Conservation (phyloP, 331 rosid species). For the Ulmus americana region DNA sequence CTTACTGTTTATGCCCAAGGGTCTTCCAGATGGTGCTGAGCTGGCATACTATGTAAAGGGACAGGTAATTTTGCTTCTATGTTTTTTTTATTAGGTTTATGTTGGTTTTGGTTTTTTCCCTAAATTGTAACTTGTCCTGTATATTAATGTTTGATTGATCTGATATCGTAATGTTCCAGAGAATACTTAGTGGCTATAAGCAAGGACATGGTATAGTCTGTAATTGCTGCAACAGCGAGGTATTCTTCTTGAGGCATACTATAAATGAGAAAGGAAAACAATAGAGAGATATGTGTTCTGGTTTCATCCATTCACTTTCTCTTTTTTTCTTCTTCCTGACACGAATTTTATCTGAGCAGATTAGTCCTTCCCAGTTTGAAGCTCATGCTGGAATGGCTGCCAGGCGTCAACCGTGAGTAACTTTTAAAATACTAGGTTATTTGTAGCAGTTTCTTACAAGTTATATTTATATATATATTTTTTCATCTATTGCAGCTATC, state of each 20-base stretch:
- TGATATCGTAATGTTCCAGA: slow-evolving; percentile 38
- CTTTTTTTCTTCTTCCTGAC: slow-evolving; percentile 2
- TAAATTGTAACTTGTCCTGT: not conserved
- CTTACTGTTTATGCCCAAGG: slow-evolving; percentile 90
- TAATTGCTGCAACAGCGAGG: slow-evolving; percentile 80
- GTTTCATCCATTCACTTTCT: not conserved
- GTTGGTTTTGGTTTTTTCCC: slow-evolving; percentile 8
- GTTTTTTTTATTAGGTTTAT: not conserved
- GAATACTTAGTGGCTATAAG: slow-evolving; percentile 88
- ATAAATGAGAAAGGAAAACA: too few relatives aligned
- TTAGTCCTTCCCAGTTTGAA: slow-evolving; percentile 65
- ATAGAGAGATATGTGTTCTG: slow-evolving; percentile 11
- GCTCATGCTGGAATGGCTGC: slow-evolving; percentile 74
- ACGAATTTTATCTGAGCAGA: slow-evolving; percentile 31
- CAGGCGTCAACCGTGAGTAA: slow-evolving; percentile 66
- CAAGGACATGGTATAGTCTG: slow-evolving; percentile 88
- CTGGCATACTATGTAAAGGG: slow-evolving; percentile 91
- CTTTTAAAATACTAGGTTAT: slow-evolving; percentile 16
- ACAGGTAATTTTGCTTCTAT: slow-evolving; percentile 50
- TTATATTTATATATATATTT: slow-evolving; percentile 16
- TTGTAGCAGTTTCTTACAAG: slow-evolving; percentile 21
- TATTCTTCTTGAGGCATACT: slow-evolving; percentile 22
- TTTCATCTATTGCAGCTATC: slow-evolving; percentile 55
- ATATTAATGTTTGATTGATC: slow-evolving; percentile 16
- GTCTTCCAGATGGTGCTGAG: slow-evolving; percentile 96